phyloP scores from a whole-genome alignment of 1,284 basidiomycete species.

The Ustilago curta region DNA sequence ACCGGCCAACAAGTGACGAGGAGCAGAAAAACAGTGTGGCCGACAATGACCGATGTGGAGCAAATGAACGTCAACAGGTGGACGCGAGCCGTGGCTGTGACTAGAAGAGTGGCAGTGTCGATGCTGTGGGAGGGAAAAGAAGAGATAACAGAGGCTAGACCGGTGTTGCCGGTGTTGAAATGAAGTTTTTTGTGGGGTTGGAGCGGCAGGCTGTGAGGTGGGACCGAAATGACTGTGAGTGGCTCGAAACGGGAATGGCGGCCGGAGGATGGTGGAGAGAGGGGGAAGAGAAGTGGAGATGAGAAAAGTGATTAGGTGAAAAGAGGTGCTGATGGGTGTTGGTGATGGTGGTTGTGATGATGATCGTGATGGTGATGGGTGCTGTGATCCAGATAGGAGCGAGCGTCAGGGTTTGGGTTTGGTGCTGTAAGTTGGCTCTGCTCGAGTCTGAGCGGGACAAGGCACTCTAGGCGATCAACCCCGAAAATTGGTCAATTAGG shows the following conservation, averaged over 20 bases:
- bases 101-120: slow-evolving; percentile 13
- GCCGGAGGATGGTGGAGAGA: neutral
- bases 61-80: neutral
- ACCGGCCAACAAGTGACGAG: slow-evolving; percentile 23
- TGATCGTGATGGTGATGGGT: neutral
- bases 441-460: slow-evolving; percentile 1
- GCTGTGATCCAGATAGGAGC: neutral
- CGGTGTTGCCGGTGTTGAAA: neutral
- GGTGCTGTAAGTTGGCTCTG: no score
- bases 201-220: neutral
- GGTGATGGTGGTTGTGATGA: neutral
- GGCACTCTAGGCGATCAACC: slow-evolving; percentile 16
- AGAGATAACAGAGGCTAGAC: neutral
- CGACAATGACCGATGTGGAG: neutral
- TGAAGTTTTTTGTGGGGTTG: slow-evolving; percentile 6
- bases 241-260: neutral
- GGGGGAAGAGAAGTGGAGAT: neutral
- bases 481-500: slow-evolving; percentile 14
- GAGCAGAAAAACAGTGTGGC: neutral
- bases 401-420: neutral
- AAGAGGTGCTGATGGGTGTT: neutral
- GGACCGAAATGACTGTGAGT: slow-evolving; percentile 2
- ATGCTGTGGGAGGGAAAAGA: neutral
- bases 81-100: neutral
- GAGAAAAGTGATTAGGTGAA: neutral